These are phyloP conservation scores for Candida oleophila DNA, from an alignment of 805 yeast genomes.

Conservation along the genomic window DNA sequence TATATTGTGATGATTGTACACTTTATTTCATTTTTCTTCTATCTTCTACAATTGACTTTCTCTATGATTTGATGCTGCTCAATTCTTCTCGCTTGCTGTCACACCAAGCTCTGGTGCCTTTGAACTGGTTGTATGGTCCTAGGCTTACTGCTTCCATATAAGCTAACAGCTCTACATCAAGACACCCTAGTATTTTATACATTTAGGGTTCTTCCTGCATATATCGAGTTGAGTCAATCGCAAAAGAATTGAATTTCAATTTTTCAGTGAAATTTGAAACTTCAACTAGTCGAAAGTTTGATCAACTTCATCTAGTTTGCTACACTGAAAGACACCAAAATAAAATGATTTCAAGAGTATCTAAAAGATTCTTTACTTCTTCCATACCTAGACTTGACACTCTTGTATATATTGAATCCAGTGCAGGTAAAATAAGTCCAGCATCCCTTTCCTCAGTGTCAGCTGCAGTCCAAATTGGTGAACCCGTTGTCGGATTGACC, in stretches of 20 bases:
- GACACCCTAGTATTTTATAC: not conserved
- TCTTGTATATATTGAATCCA: constrained; percentile 71
- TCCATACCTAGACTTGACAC: constrained; percentile 41
- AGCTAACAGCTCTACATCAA: not conserved
- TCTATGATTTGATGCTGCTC: no score
- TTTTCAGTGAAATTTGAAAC: no score
- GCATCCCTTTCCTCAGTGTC: constrained; percentile 68
- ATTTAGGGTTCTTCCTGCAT: not conserved
- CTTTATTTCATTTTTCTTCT: no score
- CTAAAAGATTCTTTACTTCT: constrained; percentile 49
- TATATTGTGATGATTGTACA: no score
- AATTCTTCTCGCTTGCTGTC: no score
- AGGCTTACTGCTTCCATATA: not conserved
- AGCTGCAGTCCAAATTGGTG: constrained; percentile 76
- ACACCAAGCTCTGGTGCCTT: no score
- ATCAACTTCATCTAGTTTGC: no score
- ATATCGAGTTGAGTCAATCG: not conserved
- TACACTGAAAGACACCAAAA: not conserved
- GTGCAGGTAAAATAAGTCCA: constrained; percentile 55
- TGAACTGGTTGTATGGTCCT: no score
- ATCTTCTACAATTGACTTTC: no score
- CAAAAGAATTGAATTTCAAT: not conserved
- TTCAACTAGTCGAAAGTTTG: no score
- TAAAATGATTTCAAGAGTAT: constrained; percentile 6
- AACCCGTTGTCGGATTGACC: constrained; percentile 77